Evolutionary conservation across 2,329 filamentous ascomycete genomes (phyloP).

Genomic region (Exophiala aquamarina): DNA sequence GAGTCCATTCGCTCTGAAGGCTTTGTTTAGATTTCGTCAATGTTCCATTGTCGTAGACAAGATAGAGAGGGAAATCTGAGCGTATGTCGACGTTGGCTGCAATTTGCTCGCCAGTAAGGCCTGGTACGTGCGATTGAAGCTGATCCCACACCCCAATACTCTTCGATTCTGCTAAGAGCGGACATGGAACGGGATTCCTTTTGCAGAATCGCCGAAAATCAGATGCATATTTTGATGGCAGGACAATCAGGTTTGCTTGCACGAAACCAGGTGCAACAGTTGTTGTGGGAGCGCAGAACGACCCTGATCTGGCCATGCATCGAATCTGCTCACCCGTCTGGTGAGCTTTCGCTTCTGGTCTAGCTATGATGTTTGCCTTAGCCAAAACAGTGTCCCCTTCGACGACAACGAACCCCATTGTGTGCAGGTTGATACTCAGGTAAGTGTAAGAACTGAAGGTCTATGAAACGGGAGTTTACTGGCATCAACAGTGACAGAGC

Average conservation of each 20-base stretch:
- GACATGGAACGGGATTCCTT: constrained; percentile 64
- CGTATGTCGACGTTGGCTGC: constrained; percentile 55
- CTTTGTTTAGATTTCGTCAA: constrained; percentile 42
- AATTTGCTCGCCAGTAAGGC: constrained; percentile 34
- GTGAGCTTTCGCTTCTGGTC: neutral
- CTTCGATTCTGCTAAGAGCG: constrained; percentile 56
- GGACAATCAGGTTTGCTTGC: constrained; percentile 63
- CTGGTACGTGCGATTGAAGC: constrained; percentile 40
- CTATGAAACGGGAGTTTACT: no score
- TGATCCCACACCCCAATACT: constrained; percentile 42
- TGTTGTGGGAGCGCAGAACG: constrained; percentile 43
- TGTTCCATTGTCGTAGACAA: constrained; percentile 55
- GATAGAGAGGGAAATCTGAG: constrained; percentile 59
- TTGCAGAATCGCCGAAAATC: constrained; percentile 61
- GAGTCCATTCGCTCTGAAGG: constrained; percentile 54
- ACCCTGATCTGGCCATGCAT: constrained; percentile 17
- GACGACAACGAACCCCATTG: no score
- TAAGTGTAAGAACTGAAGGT: no score
- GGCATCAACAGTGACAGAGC: no score
- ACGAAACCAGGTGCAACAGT: constrained; percentile 57
- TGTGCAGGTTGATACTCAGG: no score
- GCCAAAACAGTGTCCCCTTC: neutral
- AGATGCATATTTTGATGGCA: constrained; percentile 56
- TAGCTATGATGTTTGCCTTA: no score
- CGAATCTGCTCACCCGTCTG: constrained; percentile 22